These are phyloP conservation scores for Paecilomyces sp. DNA, from an alignment of 2,329 filamentous ascomycete species.

Conservation along the genomic window DNA sequence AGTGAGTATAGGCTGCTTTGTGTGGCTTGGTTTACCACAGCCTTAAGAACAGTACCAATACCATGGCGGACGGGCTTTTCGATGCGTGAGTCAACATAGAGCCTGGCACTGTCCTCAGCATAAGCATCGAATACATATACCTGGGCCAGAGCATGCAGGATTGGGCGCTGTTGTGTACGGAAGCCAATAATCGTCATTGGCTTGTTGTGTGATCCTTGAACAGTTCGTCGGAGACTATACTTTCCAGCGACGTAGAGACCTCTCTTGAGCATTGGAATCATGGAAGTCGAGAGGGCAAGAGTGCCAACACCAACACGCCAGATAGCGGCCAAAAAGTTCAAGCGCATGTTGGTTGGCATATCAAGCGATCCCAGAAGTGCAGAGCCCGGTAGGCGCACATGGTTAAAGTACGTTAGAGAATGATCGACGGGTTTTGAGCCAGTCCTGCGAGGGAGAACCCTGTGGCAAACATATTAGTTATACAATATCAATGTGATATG, in stretches of 20 bases:
- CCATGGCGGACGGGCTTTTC: slow-evolving; percentile 4
- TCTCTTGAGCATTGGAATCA: slow-evolving; percentile 13
- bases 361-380: slow-evolving; percentile 20
- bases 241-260: slow-evolving; percentile 11
- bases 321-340: slow-evolving; percentile 17
- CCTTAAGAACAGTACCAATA: slow-evolving; percentile 6
- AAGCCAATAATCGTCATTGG: slow-evolving; percentile 13
- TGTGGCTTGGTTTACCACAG: slow-evolving; percentile 3
- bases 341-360: slow-evolving; percentile 11
- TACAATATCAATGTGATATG: neutral
- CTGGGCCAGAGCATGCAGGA: slow-evolving; percentile 15
- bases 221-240: slow-evolving; percentile 11
- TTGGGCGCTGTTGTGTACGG: slow-evolving; percentile 18
- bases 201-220: slow-evolving; percentile 7
- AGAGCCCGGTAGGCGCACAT: slow-evolving; percentile 17
- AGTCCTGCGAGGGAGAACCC: slow-evolving; percentile 6
- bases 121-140: slow-evolving; percentile 12
- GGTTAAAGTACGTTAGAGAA: slow-evolving; percentile 25
- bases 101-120: slow-evolving; percentile 1
- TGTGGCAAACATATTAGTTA: neutral
- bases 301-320: slow-evolving; percentile 11
- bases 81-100: neutral
- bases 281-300: slow-evolving; percentile 6
- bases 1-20: slow-evolving; percentile 5
- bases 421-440: slow-evolving; percentile 24